These are phyloP conservation scores for Sporothrix sp. DNA, from an alignment of 2,329 filamentous ascomycete genomes.

Conservation along the genomic window DNA sequence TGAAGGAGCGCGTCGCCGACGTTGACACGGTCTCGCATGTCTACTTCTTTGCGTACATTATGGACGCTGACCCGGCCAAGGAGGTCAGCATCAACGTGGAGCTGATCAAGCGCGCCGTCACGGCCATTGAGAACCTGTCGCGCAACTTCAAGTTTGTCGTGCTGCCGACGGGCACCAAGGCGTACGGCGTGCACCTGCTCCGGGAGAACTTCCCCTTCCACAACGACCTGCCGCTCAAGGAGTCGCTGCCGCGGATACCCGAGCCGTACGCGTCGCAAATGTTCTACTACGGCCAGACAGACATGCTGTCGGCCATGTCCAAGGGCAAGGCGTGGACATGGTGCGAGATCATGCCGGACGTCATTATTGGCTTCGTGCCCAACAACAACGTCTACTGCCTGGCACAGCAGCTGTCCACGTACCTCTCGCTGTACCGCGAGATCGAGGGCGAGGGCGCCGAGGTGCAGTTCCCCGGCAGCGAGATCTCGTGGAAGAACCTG, in stretches of 20 bases:
- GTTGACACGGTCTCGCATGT: constrained; percentile 33
- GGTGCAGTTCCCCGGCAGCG: constrained; percentile 29
- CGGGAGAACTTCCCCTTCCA: constrained; percentile 22
- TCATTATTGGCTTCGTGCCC: constrained; percentile 35
- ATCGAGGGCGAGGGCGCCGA: constrained; percentile 30
- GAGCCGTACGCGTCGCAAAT: constrained; percentile 33
- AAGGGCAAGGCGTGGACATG: constrained; percentile 33
- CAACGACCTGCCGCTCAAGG: constrained; percentile 28
- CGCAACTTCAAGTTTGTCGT: constrained; percentile 30
- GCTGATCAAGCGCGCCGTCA: constrained; percentile 30
- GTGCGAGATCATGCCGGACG: constrained; percentile 34
- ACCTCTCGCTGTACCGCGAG: constrained; percentile 27
- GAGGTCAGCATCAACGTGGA: constrained; percentile 28
- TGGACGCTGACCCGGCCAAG: constrained; percentile 26
- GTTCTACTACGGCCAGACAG: constrained; percentile 38
- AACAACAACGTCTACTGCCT: constrained; percentile 34
- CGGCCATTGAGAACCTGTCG: constrained; percentile 29
- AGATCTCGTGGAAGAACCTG: constrained; percentile 28
- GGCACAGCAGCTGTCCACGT: constrained; percentile 31
- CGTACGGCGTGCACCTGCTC: constrained; percentile 26
- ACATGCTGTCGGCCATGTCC: constrained; percentile 27
- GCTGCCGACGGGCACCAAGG: constrained; percentile 33
- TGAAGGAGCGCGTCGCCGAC: constrained; percentile 27
- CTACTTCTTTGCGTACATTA: constrained; percentile 33
- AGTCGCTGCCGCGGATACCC: constrained; percentile 31